These are phyloP conservation scores for Zasmidium angulare DNA, from an alignment of 2,329 filamentous ascomycete species.

Conservation along the genomic window DNA sequence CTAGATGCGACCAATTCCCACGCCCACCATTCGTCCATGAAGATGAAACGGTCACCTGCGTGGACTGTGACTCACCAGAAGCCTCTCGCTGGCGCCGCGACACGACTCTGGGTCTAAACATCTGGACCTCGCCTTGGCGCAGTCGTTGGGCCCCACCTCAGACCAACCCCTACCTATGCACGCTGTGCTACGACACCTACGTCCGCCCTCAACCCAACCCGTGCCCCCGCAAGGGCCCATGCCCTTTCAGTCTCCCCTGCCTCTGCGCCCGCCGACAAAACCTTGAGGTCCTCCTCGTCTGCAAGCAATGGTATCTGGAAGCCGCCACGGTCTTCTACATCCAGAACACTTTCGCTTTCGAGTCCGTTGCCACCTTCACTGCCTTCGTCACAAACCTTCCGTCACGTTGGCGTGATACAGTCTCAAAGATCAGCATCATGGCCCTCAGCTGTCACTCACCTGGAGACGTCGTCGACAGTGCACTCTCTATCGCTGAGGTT, in stretches of 20 bases:
- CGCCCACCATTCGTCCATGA: not conserved
- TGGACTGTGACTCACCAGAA: not conserved
- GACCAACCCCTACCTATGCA: conserved; percentile 20
- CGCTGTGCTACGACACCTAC: conserved; percentile 17
- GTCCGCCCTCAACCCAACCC: conserved; percentile 10
- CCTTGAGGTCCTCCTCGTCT: conserved; percentile 19
- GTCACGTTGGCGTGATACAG: conserved; percentile 5
- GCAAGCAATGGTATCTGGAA: conserved; percentile 18
- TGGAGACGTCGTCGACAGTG: not conserved
- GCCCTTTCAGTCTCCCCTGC: too few species aligned
- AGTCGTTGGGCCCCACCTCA: conserved; percentile 16
- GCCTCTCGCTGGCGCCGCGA: conserved; percentile 1
- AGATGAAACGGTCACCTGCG: not conserved
- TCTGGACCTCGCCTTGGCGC: conserved; percentile 15
- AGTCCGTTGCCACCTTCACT: conserved; percentile 9
- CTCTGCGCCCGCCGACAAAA: conserved; percentile 19
- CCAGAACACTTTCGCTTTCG: conserved; percentile 23
- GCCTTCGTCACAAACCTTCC: conserved; percentile 6
- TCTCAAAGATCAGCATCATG: conserved; percentile 16
- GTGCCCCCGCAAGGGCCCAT: conserved; percentile 4
- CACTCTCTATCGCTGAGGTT: not conserved
- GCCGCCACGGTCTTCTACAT: conserved; percentile 18
- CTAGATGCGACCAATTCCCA: not conserved
- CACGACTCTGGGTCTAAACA: not conserved
- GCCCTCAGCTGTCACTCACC: not conserved